Base-by-base conservation (phyloP, 2,329 filamentous ascomycete species). In the Apiospora marii region DNA sequence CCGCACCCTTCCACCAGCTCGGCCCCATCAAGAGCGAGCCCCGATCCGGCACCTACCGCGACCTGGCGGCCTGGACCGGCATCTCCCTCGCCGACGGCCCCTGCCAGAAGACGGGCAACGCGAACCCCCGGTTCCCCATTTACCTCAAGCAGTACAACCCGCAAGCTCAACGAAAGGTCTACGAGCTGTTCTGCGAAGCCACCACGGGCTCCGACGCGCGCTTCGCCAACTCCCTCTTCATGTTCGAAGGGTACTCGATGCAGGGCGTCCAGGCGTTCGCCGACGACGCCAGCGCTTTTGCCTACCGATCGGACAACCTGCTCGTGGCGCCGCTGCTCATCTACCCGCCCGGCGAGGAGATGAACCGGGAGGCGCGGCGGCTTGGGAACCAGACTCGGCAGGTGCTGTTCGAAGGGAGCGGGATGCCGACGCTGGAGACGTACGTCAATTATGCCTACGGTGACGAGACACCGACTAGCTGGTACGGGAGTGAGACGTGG, bases 361-460 rank as follows among this genome's bases (percentile, higher is more conserved):
- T 81, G 1, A 83, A 86, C 61, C 53, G 72, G 13, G 70, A 78
- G 68, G 84, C 84, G 1, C 72, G 73, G 7, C 71, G 76, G 34
- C 74, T 85, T 22, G 85, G 85, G 3, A 80, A 84, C 30, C 71
- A 78, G 72, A 73, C 86, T 5, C 81, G 85, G 4, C 69, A 82
- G 5, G 80, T 84, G 6, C 77, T 87, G 6, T 76, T 80, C 53
- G 72, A 78, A 13, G 81, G 78, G 0, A 83, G 77, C 68, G 84
- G 82, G 3, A 72, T 78, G 34, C 71, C 76, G 1, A 75, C 81
- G 44, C 58, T 83, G 69, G 79, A 83, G 71, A 77, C 81, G 0
- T 88, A 89, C 72, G 82, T 88, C 70, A 89, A 90, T 78, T 90
- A 88, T 74, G 87, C 86, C 0, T 83, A 83, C 70, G 87, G 87